These are phyloP conservation scores for Phytopythium ostracodes DNA, from an alignment of 352 stramenopile genomes.

Conservation along the genomic window DNA sequence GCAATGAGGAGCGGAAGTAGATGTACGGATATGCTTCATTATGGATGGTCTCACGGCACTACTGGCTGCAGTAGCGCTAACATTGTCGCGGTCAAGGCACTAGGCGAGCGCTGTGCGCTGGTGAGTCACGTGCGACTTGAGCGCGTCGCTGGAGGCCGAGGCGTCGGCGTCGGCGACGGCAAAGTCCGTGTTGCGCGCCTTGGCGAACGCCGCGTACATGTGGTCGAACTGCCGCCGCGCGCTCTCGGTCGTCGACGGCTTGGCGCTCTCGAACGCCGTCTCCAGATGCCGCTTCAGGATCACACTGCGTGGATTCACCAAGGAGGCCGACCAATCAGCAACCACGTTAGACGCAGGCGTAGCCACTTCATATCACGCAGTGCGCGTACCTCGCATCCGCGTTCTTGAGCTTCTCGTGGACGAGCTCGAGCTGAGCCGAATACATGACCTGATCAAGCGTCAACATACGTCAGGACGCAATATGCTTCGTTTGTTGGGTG, in stretches of 20 bases:
- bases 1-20: too few relatives aligned
- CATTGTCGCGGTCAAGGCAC: too few relatives aligned
- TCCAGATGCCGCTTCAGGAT: constrained; percentile 60
- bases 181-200: constrained; percentile 68
- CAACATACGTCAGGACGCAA: not conserved
- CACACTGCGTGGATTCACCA: constrained; percentile 18
- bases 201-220: constrained; percentile 69
- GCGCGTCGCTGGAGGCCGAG: constrained; percentile 32
- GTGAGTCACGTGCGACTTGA: constrained; percentile 55
- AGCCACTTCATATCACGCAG: not conserved
- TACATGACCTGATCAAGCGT: constrained; percentile 77
- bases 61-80: too few relatives aligned
- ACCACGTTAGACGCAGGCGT: not conserved
- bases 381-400: constrained; percentile 45
- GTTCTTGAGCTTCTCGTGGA: constrained; percentile 86
- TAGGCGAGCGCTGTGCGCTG: constrained; percentile 68
- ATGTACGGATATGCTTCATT: too few relatives aligned
- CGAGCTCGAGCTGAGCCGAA: constrained; percentile 91
- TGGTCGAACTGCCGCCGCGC: constrained; percentile 59
- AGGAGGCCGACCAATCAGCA: not conserved
- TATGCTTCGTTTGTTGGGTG: not conserved
- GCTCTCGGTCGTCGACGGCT: constrained; percentile 63
- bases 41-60: too few relatives aligned
- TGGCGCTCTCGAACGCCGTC: constrained; percentile 54
- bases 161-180: constrained; percentile 47